Percentiles rank a stretch among this genome's conserved stretches.
Evolutionary conservation across 2,329 filamentous ascomycete genomes (phyloP).

Genomic region (Colletotrichum echinochloae): DNA sequence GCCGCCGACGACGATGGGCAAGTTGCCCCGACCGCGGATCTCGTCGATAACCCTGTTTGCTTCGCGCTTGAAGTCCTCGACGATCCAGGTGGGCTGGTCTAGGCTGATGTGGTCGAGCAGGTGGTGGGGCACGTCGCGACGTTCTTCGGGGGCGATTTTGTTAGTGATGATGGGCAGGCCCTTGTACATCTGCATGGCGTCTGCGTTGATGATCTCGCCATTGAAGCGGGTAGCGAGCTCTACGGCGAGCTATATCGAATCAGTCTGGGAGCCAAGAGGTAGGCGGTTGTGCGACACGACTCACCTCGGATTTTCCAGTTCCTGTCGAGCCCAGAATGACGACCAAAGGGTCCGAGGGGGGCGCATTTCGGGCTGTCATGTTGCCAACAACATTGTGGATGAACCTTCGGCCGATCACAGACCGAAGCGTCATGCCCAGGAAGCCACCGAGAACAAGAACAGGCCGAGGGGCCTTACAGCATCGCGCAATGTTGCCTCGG

Average conservation of each 20-base stretch:
- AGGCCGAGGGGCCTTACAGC: slow-evolving; percentile 13
- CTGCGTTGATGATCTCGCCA: slow-evolving; percentile 95
- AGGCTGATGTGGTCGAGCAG: slow-evolving; percentile 83
- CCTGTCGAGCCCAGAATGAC: slow-evolving; percentile 90
- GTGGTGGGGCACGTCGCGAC: slow-evolving; percentile 86
- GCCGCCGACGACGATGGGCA: slow-evolving; percentile 93
- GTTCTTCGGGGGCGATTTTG: slow-evolving; percentile 82
- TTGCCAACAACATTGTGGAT: slow-evolving; percentile 45
- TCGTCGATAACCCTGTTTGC: slow-evolving; percentile 78
- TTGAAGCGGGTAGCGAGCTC: slow-evolving; percentile 85
- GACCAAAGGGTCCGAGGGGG: slow-evolving; percentile 73
- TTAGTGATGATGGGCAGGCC: slow-evolving; percentile 96
- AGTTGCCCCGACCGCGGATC: slow-evolving; percentile 80
- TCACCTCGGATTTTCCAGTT: slow-evolving; percentile 91
- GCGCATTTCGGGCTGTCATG: slow-evolving; percentile 46
- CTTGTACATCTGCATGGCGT: slow-evolving; percentile 97
- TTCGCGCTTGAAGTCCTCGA: slow-evolving; percentile 80
- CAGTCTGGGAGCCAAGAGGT: neutral
- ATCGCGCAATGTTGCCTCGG: slow-evolving; percentile 24
- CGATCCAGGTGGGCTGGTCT: slow-evolving; percentile 84
- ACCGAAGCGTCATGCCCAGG: slow-evolving; percentile 37
- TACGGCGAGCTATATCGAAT: slow-evolving; percentile 77
- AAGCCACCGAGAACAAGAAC: slow-evolving; percentile 18
- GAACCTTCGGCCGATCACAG: slow-evolving; percentile 29
- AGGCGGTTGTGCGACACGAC: slow-evolving; percentile 38